Percentiles rank a stretch among this genome's conserved stretches.
Conservation (phyloP, 2,329 filamentous ascomycete genomes). For the Cytospora mali region DNA sequence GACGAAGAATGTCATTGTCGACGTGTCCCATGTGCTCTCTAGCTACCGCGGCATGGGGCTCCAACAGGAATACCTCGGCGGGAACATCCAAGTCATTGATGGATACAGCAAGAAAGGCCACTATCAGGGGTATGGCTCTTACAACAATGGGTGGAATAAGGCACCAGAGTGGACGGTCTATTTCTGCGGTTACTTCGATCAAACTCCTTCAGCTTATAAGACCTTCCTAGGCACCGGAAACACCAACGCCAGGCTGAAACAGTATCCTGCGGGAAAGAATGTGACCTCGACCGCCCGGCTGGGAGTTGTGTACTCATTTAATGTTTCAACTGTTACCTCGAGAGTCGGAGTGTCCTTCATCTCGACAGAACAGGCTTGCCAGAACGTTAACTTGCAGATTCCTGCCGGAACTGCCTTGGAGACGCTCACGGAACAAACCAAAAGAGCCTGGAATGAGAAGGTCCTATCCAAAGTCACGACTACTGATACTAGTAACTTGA, state of each 20-base stretch:
- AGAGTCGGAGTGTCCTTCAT: slow-evolving; percentile 70
- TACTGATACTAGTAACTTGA: slow-evolving; percentile 51
- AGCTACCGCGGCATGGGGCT: slow-evolving; percentile 63
- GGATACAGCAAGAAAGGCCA: slow-evolving; percentile 56
- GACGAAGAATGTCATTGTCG: slow-evolving; percentile 57
- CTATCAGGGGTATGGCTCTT: slow-evolving; percentile 64
- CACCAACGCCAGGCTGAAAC: slow-evolving; percentile 36
- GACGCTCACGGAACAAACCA: slow-evolving; percentile 49
- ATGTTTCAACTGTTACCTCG: slow-evolving; percentile 50
- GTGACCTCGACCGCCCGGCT: slow-evolving; percentile 46
- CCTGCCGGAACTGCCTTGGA: slow-evolving; percentile 46
- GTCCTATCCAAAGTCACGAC: slow-evolving; percentile 67
- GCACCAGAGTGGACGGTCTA: slow-evolving; percentile 64
- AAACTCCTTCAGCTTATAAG: slow-evolving; percentile 44
- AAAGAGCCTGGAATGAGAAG: slow-evolving; percentile 60
- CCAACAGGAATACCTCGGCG: slow-evolving; percentile 65
- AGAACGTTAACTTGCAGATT: slow-evolving; percentile 60
- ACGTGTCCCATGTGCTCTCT: slow-evolving; percentile 67
- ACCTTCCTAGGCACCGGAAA: slow-evolving; percentile 45
- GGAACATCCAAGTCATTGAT: slow-evolving; percentile 55
- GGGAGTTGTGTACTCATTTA: slow-evolving; percentile 59
- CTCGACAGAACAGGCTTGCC: slow-evolving; percentile 62
- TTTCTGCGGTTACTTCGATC: slow-evolving; percentile 64
- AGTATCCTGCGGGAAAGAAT: slow-evolving; percentile 38
- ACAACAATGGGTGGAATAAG: slow-evolving; percentile 68